Conservation (phyloP, 176 grass and related monocot species). For the Pontederia paniculata region DNA sequence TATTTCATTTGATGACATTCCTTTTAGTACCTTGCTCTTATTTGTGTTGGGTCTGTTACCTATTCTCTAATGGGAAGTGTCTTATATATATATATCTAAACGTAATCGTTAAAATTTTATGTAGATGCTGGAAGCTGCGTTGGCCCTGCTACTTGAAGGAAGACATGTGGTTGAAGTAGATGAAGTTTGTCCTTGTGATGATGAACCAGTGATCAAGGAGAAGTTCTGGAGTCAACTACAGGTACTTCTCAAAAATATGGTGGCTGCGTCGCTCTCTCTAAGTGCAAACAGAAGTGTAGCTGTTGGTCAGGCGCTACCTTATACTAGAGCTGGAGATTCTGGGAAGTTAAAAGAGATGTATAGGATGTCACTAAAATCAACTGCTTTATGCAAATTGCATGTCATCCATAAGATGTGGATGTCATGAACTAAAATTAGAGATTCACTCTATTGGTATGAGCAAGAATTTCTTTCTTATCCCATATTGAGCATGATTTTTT, state of each 20-base stretch:
- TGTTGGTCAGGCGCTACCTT: constrained; percentile 22
- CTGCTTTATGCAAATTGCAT: constrained; percentile 44
- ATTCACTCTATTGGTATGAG: too few species aligned
- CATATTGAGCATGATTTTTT: too few species aligned
- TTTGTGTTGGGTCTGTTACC: too few species aligned
- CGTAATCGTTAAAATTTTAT: constrained; percentile 2
- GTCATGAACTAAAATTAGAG: constrained; percentile 3
- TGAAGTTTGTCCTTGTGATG: constrained; percentile 24
- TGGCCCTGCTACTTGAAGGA: constrained; percentile 65
- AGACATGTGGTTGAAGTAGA: constrained; percentile 55
- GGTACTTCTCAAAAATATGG: constrained; percentile 62
- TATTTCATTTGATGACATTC: too few species aligned
- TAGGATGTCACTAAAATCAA: constrained; percentile 57
- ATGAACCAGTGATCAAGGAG: constrained; percentile 38
- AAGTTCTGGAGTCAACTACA: constrained; percentile 84
- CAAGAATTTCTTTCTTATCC: too few species aligned
- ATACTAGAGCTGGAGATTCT: constrained; percentile 33
- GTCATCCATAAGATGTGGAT: constrained; percentile 59
- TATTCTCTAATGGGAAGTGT: too few species aligned
- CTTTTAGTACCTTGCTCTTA: too few species aligned
- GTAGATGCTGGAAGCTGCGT: constrained; percentile 59
- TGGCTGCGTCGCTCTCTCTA: constrained; percentile 24
- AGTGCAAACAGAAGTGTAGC: constrained; percentile 28
- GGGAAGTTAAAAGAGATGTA: constrained; percentile 74
- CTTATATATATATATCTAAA: too few species aligned